Evolutionary conservation across 2,329 filamentous ascomycete species (phyloP).

Genomic region (Didymella pinodella): DNA sequence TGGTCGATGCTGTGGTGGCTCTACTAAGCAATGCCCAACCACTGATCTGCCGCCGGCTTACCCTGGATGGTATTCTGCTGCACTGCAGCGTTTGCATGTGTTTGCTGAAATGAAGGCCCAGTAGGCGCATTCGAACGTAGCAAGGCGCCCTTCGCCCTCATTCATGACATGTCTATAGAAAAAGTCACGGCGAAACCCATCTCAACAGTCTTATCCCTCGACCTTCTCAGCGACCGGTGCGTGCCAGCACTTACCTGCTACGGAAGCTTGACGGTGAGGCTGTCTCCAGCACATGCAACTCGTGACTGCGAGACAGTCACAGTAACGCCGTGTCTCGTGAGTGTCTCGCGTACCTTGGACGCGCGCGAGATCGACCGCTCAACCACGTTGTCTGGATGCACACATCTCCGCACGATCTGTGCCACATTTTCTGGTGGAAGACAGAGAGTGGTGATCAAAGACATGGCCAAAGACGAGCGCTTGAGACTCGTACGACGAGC

Average conservation of each 20-base stretch:
- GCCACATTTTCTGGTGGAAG: background rate
- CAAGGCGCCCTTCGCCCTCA: background rate
- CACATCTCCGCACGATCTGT: slow-evolving; percentile 1
- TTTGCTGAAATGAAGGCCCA: background rate
- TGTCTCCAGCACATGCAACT: slow-evolving; percentile 4
- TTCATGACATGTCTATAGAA: background rate
- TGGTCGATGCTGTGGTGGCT: slow-evolving; percentile 15
- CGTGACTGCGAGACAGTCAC: slow-evolving; percentile 14
- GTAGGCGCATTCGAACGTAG: background rate
- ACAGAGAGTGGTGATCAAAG: background rate
- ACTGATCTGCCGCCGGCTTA: slow-evolving; percentile 23
- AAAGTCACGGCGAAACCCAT: background rate
- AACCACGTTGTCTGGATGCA: background rate
- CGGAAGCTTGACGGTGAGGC: slow-evolving; percentile 1
- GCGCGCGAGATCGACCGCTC: background rate
- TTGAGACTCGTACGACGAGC: slow-evolving; percentile 10
- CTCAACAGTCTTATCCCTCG: background rate
- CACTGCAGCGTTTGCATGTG: background rate
- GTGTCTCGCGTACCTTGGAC: slow-evolving; percentile 18
- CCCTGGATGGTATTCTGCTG: slow-evolving; percentile 18
- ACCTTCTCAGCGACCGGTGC: background rate
- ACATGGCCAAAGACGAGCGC: background rate
- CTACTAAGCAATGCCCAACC: slow-evolving; percentile 7
- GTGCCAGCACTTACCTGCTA: background rate
- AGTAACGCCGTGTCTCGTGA: slow-evolving; percentile 24